Evolutionary conservation across 1,284 basidiomycete genomes (phyloP).

Genomic region (Rhodotorula mucilaginosa): DNA sequence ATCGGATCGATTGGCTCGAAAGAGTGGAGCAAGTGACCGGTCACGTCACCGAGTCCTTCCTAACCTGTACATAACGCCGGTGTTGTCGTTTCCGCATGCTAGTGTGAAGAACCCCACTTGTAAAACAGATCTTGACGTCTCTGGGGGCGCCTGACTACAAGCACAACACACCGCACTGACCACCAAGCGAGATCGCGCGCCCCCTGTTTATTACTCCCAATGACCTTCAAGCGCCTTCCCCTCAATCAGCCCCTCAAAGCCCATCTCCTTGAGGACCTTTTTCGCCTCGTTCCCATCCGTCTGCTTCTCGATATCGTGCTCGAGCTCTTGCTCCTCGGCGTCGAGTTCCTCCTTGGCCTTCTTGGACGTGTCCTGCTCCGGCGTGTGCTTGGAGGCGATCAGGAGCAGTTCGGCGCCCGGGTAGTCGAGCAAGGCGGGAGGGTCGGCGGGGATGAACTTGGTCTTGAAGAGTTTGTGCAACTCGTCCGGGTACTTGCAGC

Average conservation of each 20-base stretch:
- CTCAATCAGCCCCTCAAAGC: constrained; percentile 30
- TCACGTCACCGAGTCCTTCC: too few species aligned
- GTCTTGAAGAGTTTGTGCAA: constrained; percentile 40
- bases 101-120: too few species aligned
- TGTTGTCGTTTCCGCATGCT: too few species aligned
- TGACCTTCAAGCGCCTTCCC: constrained; percentile 40
- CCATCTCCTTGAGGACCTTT: constrained; percentile 30
- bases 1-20: neutral
- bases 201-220: constrained; percentile 29
- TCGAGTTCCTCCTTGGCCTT: constrained; percentile 56
- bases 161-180: neutral
- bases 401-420: constrained; percentile 60
- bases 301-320: constrained; percentile 54
- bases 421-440: constrained; percentile 59
- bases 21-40: too few species aligned
- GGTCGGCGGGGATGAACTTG: constrained; percentile 59
- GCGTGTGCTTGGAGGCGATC: constrained; percentile 56
- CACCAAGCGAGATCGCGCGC: neutral
- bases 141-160: neutral
- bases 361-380: constrained; percentile 57
- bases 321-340: constrained; percentile 53
- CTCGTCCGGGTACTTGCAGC: constrained; percentile 35
- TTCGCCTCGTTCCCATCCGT: constrained; percentile 50
- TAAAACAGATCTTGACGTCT: neutral
- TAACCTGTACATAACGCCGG: too few species aligned